Percentiles rank a stretch among this genome's conserved stretches.
phyloP scores from a whole-genome alignment of 768 basidiomycete genomes.

The Phlebiopsis flavidoalba region DNA sequence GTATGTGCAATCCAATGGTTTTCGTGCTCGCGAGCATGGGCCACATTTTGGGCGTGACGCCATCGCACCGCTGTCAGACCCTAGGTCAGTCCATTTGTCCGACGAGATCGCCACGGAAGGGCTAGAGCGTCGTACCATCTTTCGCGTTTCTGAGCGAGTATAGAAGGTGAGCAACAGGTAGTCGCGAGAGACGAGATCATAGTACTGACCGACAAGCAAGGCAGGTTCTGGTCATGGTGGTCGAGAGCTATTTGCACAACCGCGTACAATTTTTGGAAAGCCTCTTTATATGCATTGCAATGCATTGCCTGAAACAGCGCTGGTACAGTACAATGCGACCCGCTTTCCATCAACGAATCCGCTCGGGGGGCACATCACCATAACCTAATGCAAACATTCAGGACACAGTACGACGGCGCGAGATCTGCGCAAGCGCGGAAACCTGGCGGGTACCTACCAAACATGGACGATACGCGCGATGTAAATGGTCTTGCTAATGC shows the following conservation, averaged over 20 bases:
- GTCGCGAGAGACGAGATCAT: neutral
- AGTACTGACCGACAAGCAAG: conserved; percentile 18
- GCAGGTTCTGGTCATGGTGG: conserved; percentile 14
- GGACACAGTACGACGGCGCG: neutral
- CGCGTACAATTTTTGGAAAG: neutral
- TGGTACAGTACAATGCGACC: neutral
- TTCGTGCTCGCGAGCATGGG: conserved; percentile 23
- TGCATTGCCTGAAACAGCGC: neutral
- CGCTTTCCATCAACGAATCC: neutral
- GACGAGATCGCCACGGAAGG: too few relatives aligned
- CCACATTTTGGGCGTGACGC: conserved; percentile 17
- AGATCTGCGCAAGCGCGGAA: neutral
- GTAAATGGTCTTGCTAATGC: neutral
- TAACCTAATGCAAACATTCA: neutral
- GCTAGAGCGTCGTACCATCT: neutral
- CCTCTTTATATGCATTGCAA: neutral
- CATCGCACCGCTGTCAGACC: conserved; percentile 19
- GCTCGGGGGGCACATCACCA: neutral
- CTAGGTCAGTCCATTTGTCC: neutral
- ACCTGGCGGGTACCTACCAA: neutral
- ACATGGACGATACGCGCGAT: neutral
- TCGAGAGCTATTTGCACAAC: neutral
- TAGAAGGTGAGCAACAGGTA: neutral
- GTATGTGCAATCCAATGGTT: conserved; percentile 17
- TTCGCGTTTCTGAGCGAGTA: neutral